Evolutionary conservation across 2,329 filamentous ascomycete genomes (phyloP).

Genomic region (Calcarisporium arbuscula): DNA sequence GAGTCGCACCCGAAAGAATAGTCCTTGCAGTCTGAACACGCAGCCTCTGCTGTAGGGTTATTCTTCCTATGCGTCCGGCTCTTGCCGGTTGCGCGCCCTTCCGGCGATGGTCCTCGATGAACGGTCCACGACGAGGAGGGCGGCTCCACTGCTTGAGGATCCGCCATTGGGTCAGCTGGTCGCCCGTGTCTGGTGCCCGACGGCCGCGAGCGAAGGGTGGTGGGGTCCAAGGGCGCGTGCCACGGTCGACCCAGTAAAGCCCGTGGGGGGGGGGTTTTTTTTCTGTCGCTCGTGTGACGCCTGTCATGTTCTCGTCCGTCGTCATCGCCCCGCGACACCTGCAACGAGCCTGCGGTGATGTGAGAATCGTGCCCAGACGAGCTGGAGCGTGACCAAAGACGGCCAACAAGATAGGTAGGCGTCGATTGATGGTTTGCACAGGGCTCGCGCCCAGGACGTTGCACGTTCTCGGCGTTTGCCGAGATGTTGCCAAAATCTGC

Average conservation of each 20-base stretch:
- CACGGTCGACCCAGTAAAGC: conserved; percentile 73
- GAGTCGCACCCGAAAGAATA: conserved; percentile 98
- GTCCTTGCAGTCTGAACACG: conserved; percentile 84
- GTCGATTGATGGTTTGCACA: conserved; percentile 74
- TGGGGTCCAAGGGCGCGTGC: conserved; percentile 63
- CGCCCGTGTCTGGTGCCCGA: conserved; percentile 31
- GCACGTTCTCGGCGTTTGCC: conserved; percentile 52
- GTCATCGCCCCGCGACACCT: conserved; percentile 90
- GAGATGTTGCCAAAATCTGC: conserved; percentile 59
- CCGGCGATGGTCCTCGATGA: conserved; percentile 89
- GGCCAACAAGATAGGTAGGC: conserved; percentile 71
- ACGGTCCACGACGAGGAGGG: conserved; percentile 87
- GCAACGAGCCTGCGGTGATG: conserved; percentile 89
- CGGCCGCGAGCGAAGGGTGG: conserved; percentile 56
- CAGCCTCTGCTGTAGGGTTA: conserved; percentile 86
- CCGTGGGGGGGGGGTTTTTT: conserved; percentile 50
- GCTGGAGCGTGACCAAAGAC: conserved; percentile 77
- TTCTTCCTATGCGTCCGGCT: conserved; percentile 50
- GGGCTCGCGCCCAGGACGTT: conserved; percentile 64
- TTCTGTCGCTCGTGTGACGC: conserved; percentile 65
- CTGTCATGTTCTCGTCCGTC: conserved; percentile 94
- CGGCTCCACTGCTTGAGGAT: conserved; percentile 72
- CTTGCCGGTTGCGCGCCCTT: conserved; percentile 58
- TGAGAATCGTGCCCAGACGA: conserved; percentile 94
- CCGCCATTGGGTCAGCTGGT: conserved; percentile 50